Percentiles rank a stretch among this genome's conserved stretches.
Conservation (phyloP, 1,284 basidiomycete genomes). For the Pseudozyma sp. region DNA sequence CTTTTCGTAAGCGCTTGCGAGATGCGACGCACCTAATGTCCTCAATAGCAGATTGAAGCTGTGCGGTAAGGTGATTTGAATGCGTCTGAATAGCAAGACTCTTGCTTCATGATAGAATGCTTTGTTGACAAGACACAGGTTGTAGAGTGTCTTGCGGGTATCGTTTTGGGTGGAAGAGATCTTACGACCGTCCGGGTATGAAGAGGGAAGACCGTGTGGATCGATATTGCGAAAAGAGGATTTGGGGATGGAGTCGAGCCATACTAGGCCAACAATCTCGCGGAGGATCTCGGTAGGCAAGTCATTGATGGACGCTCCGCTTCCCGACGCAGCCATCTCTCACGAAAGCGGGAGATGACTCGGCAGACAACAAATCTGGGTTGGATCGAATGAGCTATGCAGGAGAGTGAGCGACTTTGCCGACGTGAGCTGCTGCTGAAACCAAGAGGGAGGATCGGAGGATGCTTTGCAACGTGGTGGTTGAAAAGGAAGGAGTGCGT, state of each 20-base stretch:
- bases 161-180: constrained; percentile 59
- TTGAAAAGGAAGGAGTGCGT: too few relatives aligned
- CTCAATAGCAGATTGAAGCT: constrained; percentile 63
- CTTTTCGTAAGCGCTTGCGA: constrained; percentile 61
- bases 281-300: constrained; percentile 59
- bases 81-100: constrained; percentile 62
- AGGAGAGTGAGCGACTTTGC: too few relatives aligned
- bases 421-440: not conserved
- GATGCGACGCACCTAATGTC: constrained; percentile 56
- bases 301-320: constrained; percentile 44
- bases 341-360: constrained; percentile 16
- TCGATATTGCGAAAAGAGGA: constrained; percentile 63
- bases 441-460: too few relatives aligned
- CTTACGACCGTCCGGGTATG: constrained; percentile 58
- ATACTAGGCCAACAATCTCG: constrained; percentile 58
- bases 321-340: constrained; percentile 41
- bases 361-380: not conserved
- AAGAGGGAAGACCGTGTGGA: constrained; percentile 62
- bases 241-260: constrained; percentile 62
- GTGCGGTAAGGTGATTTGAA: constrained; percentile 66
- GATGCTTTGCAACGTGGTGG: too few relatives aligned
- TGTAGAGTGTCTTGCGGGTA: constrained; percentile 59
- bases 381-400: too few relatives aligned
- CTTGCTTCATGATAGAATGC: constrained; percentile 62
- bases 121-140: constrained; percentile 63